phyloP scores from a whole-genome alignment of 345 rosid genomes.

The Gossypium rotundifolium region DNA sequence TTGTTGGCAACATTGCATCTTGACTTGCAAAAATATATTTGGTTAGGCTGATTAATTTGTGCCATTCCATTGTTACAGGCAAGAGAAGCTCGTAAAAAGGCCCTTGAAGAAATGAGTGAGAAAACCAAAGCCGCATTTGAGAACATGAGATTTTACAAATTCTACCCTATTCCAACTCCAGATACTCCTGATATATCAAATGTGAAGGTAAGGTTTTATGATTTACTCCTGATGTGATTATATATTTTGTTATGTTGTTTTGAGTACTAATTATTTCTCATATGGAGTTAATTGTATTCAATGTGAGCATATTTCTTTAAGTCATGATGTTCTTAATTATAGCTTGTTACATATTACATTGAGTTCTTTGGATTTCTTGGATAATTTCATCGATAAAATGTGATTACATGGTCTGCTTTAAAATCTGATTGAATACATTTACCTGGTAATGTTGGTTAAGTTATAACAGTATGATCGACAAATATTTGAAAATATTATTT shows the following conservation, averaged over 20 bases:
- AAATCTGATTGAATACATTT: not conserved
- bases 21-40: slow-evolving; percentile 3
- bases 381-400: not conserved
- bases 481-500: not conserved
- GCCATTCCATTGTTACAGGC: slow-evolving; percentile 41
- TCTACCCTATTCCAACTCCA: slow-evolving; percentile 68
- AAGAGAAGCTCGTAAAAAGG: slow-evolving; percentile 74
- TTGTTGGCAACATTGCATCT: not conserved
- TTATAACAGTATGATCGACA: not conserved
- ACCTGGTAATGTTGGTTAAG: not conserved
- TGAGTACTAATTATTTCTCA: not conserved
- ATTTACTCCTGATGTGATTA: not conserved
- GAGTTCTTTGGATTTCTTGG: not conserved
- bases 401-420: not conserved
- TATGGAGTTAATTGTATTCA: not conserved
- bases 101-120: slow-evolving; percentile 77
- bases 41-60: slow-evolving; percentile 2
- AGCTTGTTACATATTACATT: not conserved
- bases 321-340: not conserved
- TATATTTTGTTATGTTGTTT: not conserved
- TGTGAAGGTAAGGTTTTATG: slow-evolving; percentile 45
- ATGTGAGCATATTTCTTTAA: not conserved
- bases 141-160: slow-evolving; percentile 81
- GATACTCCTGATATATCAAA: slow-evolving; percentile 68
- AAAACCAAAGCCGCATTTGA: slow-evolving; percentile 58